Percentiles rank a stretch among this genome's conserved stretches.
These are phyloP conservation scores for Fusarium sp. DNA, from an alignment of 2,329 filamentous ascomycete genomes.

Conservation along the genomic window DNA sequence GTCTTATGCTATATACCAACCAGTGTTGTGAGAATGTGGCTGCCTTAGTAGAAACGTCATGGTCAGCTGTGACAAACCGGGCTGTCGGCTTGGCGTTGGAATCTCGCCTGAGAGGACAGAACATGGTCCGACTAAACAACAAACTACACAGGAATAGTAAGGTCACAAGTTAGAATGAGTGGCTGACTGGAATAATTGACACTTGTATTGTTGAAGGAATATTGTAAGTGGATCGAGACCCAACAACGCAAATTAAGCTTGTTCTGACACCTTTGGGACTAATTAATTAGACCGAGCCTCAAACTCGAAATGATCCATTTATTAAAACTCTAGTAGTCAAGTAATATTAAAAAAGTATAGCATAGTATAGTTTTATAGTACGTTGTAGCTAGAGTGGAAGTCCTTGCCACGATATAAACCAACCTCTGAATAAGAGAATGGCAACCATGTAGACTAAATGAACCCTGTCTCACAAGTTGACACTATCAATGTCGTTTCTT, in stretches of 20 bases:
- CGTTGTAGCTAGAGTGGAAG: conserved; percentile 4
- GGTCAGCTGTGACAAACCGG: not conserved
- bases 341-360: not conserved
- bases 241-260: conserved; percentile 1
- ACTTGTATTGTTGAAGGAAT: not conserved
- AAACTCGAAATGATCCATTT: not conserved
- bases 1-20: conserved; percentile 1
- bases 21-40: conserved; percentile 9
- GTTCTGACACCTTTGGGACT: not conserved
- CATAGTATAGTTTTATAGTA: not conserved
- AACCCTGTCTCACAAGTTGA: not conserved
- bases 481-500: not conserved
- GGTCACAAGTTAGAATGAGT: not conserved
- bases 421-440: not conserved
- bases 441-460: not conserved
- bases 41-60: conserved; percentile 25
- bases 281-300: not conserved
- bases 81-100: conserved; percentile 12
- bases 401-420: not conserved
- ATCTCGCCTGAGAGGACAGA: not conserved
- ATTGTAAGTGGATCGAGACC: not conserved
- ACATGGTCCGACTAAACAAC: not conserved
- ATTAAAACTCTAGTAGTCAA: not conserved
- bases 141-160: not conserved
- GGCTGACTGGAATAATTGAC: not conserved